Conservation (phyloP, 257 asterid genomes). For the Paulownia fortunei region DNA sequence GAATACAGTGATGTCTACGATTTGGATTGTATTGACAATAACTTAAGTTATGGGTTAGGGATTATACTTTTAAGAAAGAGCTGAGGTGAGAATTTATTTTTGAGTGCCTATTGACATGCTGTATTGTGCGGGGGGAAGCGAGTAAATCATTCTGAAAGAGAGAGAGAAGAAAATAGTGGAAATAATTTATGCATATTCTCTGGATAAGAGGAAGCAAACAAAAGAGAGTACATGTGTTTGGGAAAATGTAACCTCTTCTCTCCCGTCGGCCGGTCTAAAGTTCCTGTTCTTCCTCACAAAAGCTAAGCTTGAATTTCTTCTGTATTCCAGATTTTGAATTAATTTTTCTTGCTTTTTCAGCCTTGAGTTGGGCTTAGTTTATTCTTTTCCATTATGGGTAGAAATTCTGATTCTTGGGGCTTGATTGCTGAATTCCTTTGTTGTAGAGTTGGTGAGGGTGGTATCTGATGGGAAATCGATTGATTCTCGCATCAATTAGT, state of each 20-base stretch:
- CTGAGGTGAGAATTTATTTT: neutral
- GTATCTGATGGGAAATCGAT: neutral
- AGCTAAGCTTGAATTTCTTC: neutral
- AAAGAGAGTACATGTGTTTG: neutral
- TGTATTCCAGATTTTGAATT: neutral
- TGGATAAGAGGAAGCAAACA: neutral
- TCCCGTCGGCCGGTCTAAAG: neutral
- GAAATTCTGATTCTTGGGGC: constrained; percentile 4
- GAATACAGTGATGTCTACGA: neutral
- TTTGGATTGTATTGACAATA: neutral
- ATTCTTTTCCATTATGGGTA: neutral
- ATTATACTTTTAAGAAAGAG: neutral
- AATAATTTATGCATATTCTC: neutral
- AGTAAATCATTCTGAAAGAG: neutral
- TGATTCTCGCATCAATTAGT: neutral
- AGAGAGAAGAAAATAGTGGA: neutral
- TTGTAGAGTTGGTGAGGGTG: constrained; percentile 14
- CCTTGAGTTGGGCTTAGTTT: constrained; percentile 11
- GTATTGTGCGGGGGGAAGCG: neutral
- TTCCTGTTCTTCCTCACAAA: neutral
- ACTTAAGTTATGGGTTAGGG: neutral
- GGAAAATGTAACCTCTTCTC: neutral
- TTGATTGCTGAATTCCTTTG: neutral
- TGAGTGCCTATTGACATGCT: neutral
- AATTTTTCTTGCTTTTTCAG: neutral